Percentiles rank a stretch among this genome's conserved stretches.
phyloP scores from a whole-genome alignment of 129 eudicot species.

The Helichrysum umbraculigerum region DNA sequence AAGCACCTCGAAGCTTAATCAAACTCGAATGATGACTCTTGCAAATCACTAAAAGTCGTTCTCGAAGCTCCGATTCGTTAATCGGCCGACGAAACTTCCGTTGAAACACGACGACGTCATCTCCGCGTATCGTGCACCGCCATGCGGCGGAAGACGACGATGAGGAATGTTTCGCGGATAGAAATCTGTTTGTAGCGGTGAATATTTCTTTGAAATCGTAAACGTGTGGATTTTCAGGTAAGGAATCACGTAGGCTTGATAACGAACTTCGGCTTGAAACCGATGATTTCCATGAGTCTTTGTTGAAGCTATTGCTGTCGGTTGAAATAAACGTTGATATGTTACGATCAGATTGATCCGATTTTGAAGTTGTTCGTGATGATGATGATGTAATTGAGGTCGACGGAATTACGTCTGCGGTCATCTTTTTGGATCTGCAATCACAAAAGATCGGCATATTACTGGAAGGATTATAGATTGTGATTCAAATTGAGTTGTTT shows the following conservation, averaged over 20 bases:
- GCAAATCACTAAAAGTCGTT: slow-evolving; percentile 58
- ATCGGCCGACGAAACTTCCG: slow-evolving; percentile 58
- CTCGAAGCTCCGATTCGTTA: slow-evolving; percentile 40
- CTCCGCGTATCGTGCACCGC: slow-evolving; percentile 67
- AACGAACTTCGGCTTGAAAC: slow-evolving; percentile 45
- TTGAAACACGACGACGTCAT: slow-evolving; percentile 54
- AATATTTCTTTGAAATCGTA: slow-evolving; percentile 65
- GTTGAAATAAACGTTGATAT: slow-evolving; percentile 22
- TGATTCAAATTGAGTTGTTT: slow-evolving; percentile 3
- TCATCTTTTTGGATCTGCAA: slow-evolving; percentile 49
- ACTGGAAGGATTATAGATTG: not conserved
- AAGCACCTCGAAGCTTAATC: slow-evolving; percentile 68
- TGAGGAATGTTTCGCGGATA: slow-evolving; percentile 33
- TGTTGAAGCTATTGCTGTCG: slow-evolving; percentile 40
- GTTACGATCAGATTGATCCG: not conserved
- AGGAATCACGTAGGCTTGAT: slow-evolving; percentile 56
- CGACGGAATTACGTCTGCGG: slow-evolving; percentile 24
- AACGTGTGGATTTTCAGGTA: slow-evolving; percentile 60
- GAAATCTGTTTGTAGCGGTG: slow-evolving; percentile 65
- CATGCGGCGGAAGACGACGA: slow-evolving; percentile 72
- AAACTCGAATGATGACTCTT: slow-evolving; percentile 71
- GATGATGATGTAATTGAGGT: slow-evolving; percentile 18
- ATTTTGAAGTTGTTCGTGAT: slow-evolving; percentile 23
- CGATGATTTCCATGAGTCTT: slow-evolving; percentile 52
- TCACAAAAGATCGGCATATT: slow-evolving; percentile 14